Conservation (phyloP, 2,329 filamentous ascomycete genomes). For the Lecanoromycetidae sp. region DNA sequence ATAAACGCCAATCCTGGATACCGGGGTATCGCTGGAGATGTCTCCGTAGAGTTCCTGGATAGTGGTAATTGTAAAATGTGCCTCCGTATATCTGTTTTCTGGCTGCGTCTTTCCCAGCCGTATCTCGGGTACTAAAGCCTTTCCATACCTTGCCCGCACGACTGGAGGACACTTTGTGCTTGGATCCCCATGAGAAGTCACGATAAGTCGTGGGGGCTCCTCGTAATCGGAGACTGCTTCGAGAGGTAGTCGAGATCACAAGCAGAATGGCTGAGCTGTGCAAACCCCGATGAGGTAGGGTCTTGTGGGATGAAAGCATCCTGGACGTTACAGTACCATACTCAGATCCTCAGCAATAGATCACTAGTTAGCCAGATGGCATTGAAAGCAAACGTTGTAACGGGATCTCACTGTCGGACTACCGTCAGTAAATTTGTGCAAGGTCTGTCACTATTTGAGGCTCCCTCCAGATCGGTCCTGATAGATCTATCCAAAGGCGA, state of each 20-base stretch:
- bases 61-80: conserved; percentile 1
- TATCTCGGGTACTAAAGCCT: conserved; percentile 1
- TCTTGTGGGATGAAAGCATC: conserved; percentile 10
- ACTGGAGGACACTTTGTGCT: background rate
- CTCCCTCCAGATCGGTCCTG: too few species aligned
- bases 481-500: too few species aligned
- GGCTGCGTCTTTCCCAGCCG: background rate
- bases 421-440: too few species aligned
- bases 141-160: conserved; percentile 7
- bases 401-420: too few species aligned
- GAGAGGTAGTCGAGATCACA: background rate
- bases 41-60: conserved; percentile 4
- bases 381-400: too few species aligned
- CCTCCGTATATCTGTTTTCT: conserved; percentile 4
- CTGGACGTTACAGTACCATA: conserved; percentile 2
- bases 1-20: conserved; percentile 14
- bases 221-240: too few species aligned
- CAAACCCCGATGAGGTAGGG: background rate
- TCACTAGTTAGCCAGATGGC: too few species aligned
- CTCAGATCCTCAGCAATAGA: background rate
- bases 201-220: background rate
- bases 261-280: background rate
- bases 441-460: too few species aligned
- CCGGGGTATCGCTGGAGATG: conserved; percentile 1
- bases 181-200: conserved; percentile 12